Base-by-base conservation (phyloP, 345 rosid genomes). In the Gossypium raimondii region DNA sequence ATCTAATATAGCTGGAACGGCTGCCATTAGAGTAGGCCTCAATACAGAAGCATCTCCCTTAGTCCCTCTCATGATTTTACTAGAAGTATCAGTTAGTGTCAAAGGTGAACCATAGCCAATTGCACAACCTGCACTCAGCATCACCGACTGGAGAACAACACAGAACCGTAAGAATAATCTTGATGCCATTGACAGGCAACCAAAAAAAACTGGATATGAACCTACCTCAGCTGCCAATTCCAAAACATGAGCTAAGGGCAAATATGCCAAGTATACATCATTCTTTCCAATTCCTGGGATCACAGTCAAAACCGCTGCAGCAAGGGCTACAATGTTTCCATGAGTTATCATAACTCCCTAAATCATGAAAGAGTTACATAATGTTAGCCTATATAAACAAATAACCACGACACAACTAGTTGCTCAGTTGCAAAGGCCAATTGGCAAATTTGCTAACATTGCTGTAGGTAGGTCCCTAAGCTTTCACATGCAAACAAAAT, bases 271-370 rank as follows among this genome's bases (percentile, higher is more conserved):
- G 62, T 84, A 94, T 25, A 79, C 83, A 73, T 94, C 97, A 62
- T 81, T 77, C 20, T 29, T 81, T 29, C 86, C 81, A 29, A 89
- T 68, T 52, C 86, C 80, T 48, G 97, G 97, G 67, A 94, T 78
- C 79, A 86, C 86, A 11, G 85, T 84, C 85, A 84, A 85, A 78
- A 90, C 97, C 56, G 87, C 98, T 56, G 98, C 93, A 75, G 88
- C 86, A 73, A 92, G 87, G 78, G 97, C 94, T 59, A 94, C 86
- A 34, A 94, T 81, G 78, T 90, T 94, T 44, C 93, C 90, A 22
- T 94, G 98, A 75, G 93, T 83, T 14, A 94, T 94, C 97, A 94
- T 94, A 72, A 92, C 98, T 60, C 98, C 98, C 97, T 94, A 80
- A 74, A 67, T 53, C 41, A 50, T 81, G 58, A 56, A 82, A 50